Evolutionary conservation across 805 yeast genomes (phyloP).

Genomic region (Kuraishia piskuri): DNA sequence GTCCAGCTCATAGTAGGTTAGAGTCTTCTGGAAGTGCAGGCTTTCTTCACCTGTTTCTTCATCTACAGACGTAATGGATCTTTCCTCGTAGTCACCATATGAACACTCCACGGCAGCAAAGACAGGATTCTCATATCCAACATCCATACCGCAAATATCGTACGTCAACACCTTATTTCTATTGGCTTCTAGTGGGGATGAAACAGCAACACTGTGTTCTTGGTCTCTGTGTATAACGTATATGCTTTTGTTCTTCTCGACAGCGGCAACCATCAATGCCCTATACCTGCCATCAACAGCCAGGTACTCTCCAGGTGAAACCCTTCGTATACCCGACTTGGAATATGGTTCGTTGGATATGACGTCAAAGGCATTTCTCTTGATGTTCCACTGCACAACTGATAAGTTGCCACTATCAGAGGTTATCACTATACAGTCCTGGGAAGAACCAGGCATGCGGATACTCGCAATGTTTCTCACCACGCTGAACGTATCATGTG

Average conservation of each 20-base stretch:
- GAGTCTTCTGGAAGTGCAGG: constrained; percentile 15
- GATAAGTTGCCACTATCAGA: constrained; percentile 76
- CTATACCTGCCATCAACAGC: constrained; percentile 66
- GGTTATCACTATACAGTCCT: constrained; percentile 56
- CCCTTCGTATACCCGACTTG: constrained; percentile 67
- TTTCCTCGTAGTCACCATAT: constrained; percentile 27
- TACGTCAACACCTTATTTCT: constrained; percentile 44
- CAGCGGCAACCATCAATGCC: constrained; percentile 59
- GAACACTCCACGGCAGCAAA: constrained; percentile 76
- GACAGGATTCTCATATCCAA: constrained; percentile 72
- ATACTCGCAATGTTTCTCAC: constrained; percentile 46
- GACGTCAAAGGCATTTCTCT: constrained; percentile 23
- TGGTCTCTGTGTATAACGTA: constrained; percentile 50
- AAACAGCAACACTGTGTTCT: constrained; percentile 35
- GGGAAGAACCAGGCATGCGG: constrained; percentile 40
- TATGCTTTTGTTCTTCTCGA: constrained; percentile 68
- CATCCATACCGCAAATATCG: constrained; percentile 53
- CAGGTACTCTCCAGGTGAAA: constrained; percentile 67
- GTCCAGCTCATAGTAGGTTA: constrained; percentile 76
- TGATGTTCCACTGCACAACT: constrained; percentile 26
- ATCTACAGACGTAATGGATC: constrained; percentile 9
- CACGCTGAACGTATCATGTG: constrained; percentile 47
- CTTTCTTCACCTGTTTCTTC: constrained; percentile 8
- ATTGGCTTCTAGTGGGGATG: constrained; percentile 70
- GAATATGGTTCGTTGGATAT: constrained; percentile 57